A percentile compares a stretch with the other conserved stretches of the same genome.
Evolutionary conservation across 2,329 filamentous ascomycete genomes (phyloP).

Genomic region (Cyclaneusma minus): DNA sequence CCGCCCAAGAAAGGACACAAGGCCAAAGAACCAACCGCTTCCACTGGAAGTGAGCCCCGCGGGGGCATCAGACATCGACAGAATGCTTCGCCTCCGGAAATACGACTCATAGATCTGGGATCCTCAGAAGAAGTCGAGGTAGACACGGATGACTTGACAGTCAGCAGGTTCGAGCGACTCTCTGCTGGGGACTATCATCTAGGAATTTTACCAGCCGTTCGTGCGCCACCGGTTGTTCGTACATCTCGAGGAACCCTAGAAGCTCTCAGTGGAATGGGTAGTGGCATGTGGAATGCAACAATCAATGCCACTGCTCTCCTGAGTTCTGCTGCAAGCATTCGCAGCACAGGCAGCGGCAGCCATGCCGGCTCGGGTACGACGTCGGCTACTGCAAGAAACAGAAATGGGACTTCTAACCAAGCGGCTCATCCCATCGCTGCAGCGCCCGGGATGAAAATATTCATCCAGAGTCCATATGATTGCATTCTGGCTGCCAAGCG

Average conservation of each 20-base stretch:
- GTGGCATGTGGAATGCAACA: conserved; percentile 80
- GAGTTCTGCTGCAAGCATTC: conserved; percentile 69
- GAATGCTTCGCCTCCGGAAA: conserved; percentile 72
- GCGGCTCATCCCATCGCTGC: conserved; percentile 15
- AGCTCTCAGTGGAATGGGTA: conserved; percentile 53
- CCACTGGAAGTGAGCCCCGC: conserved; percentile 39
- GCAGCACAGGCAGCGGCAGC: conserved; percentile 40
- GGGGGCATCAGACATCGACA: conserved; percentile 55
- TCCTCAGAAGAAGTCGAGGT: conserved; percentile 70
- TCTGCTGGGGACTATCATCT: conserved; percentile 88
- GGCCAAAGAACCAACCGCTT: conserved; percentile 25
- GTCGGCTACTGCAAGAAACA: conserved; percentile 19
- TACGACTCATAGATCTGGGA: conserved; percentile 77
- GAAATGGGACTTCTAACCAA: conserved; percentile 18
- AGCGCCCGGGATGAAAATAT: conserved; percentile 58
- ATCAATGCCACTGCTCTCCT: conserved; percentile 80
- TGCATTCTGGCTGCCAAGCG: conserved; percentile 85
- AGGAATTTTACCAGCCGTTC: conserved; percentile 63
- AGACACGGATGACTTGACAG: conserved; percentile 70
- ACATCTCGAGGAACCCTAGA: conserved; percentile 63
- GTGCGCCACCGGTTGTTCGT: conserved; percentile 41
- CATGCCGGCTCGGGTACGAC: conserved; percentile 33
- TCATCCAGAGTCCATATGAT: conserved; percentile 92
- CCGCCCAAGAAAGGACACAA: conserved; percentile 19
- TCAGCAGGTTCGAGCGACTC: conserved; percentile 76